Conservation (phyloP, 1,139 yeast species). For the Candida mesenterica region DNA sequence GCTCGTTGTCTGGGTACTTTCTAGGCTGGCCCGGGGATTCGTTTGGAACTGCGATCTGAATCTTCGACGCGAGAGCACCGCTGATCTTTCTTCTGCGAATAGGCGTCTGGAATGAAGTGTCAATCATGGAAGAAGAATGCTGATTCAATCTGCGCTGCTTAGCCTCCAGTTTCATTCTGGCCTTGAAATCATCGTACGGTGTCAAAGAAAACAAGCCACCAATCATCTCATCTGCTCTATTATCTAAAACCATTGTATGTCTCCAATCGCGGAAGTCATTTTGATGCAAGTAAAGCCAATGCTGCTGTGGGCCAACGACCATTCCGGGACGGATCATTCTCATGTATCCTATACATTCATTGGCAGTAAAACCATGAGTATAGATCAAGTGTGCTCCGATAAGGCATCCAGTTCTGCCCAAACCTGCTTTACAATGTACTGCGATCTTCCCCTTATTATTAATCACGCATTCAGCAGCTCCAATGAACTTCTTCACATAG, state of each 20-base stretch:
- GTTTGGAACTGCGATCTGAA: conserved; percentile 78
- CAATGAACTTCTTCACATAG: conserved; percentile 86
- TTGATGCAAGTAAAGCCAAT: conserved; percentile 95
- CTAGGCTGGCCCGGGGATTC: conserved; percentile 98
- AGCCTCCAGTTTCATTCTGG: conserved; percentile 46
- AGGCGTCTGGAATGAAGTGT: conserved; percentile 64
- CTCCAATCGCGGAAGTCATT: conserved; percentile 96
- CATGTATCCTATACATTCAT: conserved; percentile 95
- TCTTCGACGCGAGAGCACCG: conserved; percentile 65
- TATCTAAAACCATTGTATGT: conserved; percentile 83
- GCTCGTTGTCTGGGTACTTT: conserved; percentile 49
- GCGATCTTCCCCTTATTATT: conserved; percentile 88
- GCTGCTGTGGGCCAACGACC: conserved; percentile 99
- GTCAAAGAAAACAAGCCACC: conserved; percentile 79
- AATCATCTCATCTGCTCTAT: conserved; percentile 64
- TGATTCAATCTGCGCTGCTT: conserved; percentile 41
- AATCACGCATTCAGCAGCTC: conserved; percentile 90
- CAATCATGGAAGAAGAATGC: conserved; percentile 32
- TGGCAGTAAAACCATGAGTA: conserved; percentile 95
- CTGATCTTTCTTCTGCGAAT: conserved; percentile 68
- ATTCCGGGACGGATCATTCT: conserved; percentile 96
- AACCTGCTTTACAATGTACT: conserved; percentile 97
- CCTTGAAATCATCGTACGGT: conserved; percentile 52
- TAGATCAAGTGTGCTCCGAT: conserved; percentile 96
- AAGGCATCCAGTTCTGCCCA: conserved; percentile 95